Evolutionary conservation across 2,329 filamentous ascomycete genomes (phyloP).

Genomic region (Trichoderma polysporum): DNA sequence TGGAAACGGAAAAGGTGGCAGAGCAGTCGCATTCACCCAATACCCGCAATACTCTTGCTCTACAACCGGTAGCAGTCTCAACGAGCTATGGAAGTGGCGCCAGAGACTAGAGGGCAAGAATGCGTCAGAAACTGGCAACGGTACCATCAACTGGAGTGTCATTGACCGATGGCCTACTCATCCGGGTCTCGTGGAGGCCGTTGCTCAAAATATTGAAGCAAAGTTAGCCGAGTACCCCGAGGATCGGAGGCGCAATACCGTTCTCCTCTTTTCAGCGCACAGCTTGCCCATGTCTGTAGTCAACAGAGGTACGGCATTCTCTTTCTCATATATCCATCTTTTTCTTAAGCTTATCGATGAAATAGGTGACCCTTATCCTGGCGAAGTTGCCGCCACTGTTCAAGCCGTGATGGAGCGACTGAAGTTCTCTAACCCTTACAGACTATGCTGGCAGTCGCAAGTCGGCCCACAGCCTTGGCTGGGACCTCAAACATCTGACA

Average conservation of each 20-base stretch:
- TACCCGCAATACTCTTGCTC: slow-evolving; percentile 99
- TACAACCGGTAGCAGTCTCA: slow-evolving; percentile 92
- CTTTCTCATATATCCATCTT: slow-evolving; percentile 24
- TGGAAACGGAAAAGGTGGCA: slow-evolving; percentile 81
- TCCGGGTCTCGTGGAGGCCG: slow-evolving; percentile 82
- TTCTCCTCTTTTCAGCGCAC: slow-evolving; percentile 92
- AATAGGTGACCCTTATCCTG: slow-evolving; percentile 85
- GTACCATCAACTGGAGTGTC: slow-evolving; percentile 89
- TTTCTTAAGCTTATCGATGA: slow-evolving; percentile 24
- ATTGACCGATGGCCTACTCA: slow-evolving; percentile 98
- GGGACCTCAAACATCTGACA: slow-evolving; percentile 86
- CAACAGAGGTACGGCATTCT: slow-evolving; percentile 65
- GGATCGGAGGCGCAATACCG: slow-evolving; percentile 74
- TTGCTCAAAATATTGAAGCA: slow-evolving; percentile 87
- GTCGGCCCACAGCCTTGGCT: slow-evolving; percentile 95
- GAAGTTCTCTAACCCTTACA: slow-evolving; percentile 84
- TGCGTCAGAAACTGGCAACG: slow-evolving; percentile 52
- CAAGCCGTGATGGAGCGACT: slow-evolving; percentile 94
- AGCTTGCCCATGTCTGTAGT: slow-evolving; percentile 96
- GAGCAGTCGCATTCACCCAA: slow-evolving; percentile 95
- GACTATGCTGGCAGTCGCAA: slow-evolving; percentile 96
- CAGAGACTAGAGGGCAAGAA: slow-evolving; percentile 80
- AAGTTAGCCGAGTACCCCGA: slow-evolving; percentile 81
- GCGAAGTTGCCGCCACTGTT: slow-evolving; percentile 93
- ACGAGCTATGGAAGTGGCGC: slow-evolving; percentile 97